phyloP scores from a whole-genome alignment of 306 rosid genomes.

The Sophora flavescens region DNA sequence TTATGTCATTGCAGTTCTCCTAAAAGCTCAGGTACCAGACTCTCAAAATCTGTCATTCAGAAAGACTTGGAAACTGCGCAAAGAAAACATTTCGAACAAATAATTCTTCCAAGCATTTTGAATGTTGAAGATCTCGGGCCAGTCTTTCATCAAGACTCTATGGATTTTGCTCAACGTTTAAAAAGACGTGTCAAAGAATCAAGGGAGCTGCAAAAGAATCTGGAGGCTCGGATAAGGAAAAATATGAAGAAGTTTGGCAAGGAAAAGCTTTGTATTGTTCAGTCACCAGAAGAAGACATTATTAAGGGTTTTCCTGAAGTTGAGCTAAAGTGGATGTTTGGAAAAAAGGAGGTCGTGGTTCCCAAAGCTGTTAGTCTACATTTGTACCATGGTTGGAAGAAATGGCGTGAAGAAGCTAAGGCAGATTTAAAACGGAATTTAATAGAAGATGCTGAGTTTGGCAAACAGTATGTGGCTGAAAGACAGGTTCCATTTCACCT shows the following conservation, averaged over 20 bases:
- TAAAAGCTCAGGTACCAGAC: slow-evolving; percentile 60
- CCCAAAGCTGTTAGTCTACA: slow-evolving; percentile 84
- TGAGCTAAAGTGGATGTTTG: slow-evolving; percentile 90
- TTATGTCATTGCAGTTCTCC: slow-evolving; percentile 66
- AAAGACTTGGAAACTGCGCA: slow-evolving; percentile 80
- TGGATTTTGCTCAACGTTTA: slow-evolving; percentile 67
- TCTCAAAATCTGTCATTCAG: slow-evolving; percentile 74
- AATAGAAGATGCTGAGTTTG: slow-evolving; percentile 72
- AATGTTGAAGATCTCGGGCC: slow-evolving; percentile 70
- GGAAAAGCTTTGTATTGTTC: slow-evolving; percentile 66
- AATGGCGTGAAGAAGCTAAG: slow-evolving; percentile 90
- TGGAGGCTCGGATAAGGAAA: slow-evolving; percentile 71
- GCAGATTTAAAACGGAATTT: slow-evolving; percentile 72
- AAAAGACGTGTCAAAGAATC: slow-evolving; percentile 75
- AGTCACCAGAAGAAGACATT: slow-evolving; percentile 80
- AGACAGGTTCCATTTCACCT: slow-evolving; percentile 67
- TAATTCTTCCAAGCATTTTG: slow-evolving; percentile 75
- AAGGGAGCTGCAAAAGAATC: slow-evolving; percentile 70
- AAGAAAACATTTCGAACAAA: slow-evolving; percentile 78
- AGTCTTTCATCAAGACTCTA: slow-evolving; percentile 65
- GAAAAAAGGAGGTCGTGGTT: slow-evolving; percentile 81
- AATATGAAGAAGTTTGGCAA: slow-evolving; percentile 72
- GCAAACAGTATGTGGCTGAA: slow-evolving; percentile 70
- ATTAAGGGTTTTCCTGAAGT: slow-evolving; percentile 90
- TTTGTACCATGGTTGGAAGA: slow-evolving; percentile 92